Evolutionary conservation across 1,284 basidiomycete species (phyloP).

Genomic region (Chalciporus sp.): DNA sequence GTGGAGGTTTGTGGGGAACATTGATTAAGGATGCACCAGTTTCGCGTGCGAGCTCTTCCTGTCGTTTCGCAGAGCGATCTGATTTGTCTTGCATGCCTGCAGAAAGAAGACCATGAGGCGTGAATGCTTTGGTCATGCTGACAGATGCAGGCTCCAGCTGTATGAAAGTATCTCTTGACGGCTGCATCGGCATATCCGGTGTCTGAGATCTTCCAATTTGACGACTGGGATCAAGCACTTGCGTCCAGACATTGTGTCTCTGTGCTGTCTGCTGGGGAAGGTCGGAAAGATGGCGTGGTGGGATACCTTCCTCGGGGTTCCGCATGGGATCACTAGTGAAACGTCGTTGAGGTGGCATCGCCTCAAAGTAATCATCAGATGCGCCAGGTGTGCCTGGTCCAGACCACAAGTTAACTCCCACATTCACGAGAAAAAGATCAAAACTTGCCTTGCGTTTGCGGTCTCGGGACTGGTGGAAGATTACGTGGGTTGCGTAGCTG

Average conservation of each 20-base stretch:
- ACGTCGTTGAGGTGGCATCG: constrained; percentile 38
- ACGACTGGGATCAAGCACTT: constrained; percentile 76
- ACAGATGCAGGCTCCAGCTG: constrained; percentile 76
- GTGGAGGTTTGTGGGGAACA: constrained; percentile 91
- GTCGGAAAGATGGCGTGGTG: constrained; percentile 52
- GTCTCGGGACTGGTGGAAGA: constrained; percentile 45
- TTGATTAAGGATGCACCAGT: constrained; percentile 90
- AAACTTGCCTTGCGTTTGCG: constrained; percentile 36
- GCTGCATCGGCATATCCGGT: constrained; percentile 37
- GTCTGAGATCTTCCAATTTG: constrained; percentile 42
- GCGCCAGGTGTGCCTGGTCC: constrained; percentile 14
- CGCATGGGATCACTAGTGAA: constrained; percentile 48
- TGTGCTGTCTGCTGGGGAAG: constrained; percentile 50
- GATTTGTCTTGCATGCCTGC: constrained; percentile 95
- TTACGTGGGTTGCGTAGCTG: constrained; percentile 42
- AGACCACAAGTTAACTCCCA: constrained; percentile 15
- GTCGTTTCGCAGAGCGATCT: constrained; percentile 91
- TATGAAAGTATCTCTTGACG: constrained; percentile 73
- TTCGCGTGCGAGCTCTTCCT: constrained; percentile 92
- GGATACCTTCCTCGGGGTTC: constrained; percentile 42
- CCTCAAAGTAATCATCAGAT: constrained; percentile 25
- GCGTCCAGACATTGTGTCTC: constrained; percentile 80
- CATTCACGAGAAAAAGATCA: background rate
- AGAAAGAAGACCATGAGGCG: constrained; percentile 91
- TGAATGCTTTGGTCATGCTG: constrained; percentile 89